These are phyloP conservation scores for Orbilia blumenaviensis DNA, from an alignment of 2,329 filamentous ascomycete genomes.

Conservation along the genomic window DNA sequence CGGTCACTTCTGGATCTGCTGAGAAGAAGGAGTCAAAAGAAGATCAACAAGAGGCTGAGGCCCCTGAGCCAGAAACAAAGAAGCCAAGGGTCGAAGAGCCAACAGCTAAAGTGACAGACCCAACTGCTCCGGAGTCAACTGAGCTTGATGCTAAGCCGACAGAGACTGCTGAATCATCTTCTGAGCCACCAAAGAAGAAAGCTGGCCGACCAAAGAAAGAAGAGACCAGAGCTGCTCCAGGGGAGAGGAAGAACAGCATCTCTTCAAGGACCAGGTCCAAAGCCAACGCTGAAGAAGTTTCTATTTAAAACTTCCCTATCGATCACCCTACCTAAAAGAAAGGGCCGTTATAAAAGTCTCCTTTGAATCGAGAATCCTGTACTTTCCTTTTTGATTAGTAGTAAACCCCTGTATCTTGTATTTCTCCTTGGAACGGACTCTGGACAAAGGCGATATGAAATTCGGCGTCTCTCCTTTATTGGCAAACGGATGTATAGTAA, in stretches of 20 bases:
- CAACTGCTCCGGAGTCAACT: not conserved
- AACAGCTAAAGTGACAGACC: not conserved
- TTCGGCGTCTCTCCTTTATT: constrained; percentile 21
- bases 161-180: not conserved
- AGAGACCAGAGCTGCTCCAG: not conserved
- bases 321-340: no score
- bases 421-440: constrained; percentile 1
- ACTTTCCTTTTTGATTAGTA: not conserved
- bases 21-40: not conserved
- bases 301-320: not conserved
- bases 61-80: constrained; percentile 37
- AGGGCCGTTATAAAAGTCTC: not conserved
- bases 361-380: not conserved
- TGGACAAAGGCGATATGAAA: not conserved
- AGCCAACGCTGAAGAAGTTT: constrained; percentile 22
- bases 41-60: not conserved
- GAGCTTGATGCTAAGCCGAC: not conserved
- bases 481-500: constrained; percentile 35
- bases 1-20: not conserved
- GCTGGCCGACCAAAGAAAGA: constrained; percentile 27
- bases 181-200: constrained; percentile 36
- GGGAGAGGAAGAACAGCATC: constrained; percentile 33
- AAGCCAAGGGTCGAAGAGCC: constrained; percentile 36
- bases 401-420: not conserved
- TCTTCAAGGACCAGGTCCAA: constrained; percentile 39